Base-by-base conservation (phyloP, 495 filamentous ascomycete species). In the Hypoxylon crocopeplum region DNA sequence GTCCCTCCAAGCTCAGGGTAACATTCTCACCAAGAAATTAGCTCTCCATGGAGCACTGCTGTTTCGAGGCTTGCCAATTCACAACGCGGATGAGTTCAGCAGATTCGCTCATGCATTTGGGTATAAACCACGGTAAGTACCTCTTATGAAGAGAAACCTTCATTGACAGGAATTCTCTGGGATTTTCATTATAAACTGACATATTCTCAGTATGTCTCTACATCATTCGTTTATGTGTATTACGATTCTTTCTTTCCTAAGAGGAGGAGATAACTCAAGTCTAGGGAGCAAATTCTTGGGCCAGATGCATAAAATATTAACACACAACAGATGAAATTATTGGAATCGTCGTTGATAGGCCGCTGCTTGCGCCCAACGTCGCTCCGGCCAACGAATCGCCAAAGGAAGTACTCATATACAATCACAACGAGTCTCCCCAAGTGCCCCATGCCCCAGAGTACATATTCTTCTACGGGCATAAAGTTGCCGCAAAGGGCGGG, bases 371-470 rank as follows among this genome's bases (percentile, higher is more conserved):
- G 0, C 75, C 75, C 13, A 84, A 82, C 49, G 77, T 83, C 0
- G 77, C 79, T 0, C 79, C 79, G 0, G 81, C 80, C 5, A 84
- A 82, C 52, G 79, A 82, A 66, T 73, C 77, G 3, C 77, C 80
- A 7, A 79, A 81, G 50, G 73, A 77, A 22, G 70, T 77, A 15
- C 69, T 75, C 3, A 81, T 83, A 20, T 81, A 82, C 58, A 80
- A 73, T 52, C 80, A 84, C 64, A 83, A 82, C 50, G 81, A 83
- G 53, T 83, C 79, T 3, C 77, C 76, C 0, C 73, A 82, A 52
- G 78, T 81, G 1, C 80, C 79, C 8, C 80, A 83, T 56, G 77
- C 77, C 5, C 80, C 80, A 1, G 80, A 77, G 47, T 81, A 82
- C 62, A 73, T 84, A 16, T 75, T 83, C 52, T 82, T 82, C 68